Evolutionary conservation across 176 grass and related monocot species (phyloP), one percentile per base, ranked within the genome.

Genomic region (Avena insularis): DNA sequence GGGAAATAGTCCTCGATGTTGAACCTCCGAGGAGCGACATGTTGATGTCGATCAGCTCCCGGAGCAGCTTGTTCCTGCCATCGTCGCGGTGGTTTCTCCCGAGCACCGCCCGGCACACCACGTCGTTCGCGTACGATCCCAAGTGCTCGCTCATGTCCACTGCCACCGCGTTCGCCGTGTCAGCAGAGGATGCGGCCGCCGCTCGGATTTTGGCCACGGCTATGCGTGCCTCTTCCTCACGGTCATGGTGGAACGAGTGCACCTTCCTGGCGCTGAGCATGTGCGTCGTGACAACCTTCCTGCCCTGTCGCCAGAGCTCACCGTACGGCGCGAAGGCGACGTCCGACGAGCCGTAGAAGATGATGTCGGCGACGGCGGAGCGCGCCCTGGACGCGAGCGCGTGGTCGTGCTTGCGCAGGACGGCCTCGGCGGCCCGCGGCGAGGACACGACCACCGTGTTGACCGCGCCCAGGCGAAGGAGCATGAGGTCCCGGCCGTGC

Each of bases 241-340:
- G 47, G 72, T 53, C 48, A 0, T 29, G 12, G 72, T 47, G 72
- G 72, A 75, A 75, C 23, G 72, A 75, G 12, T 75, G 21, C 47
- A 75, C 72, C 47, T 75, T 75, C 46, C 3, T 53, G 47, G 72
- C 21, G 72, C 23, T 75, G 72, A 75, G 72, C 72, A 75, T 75
- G 47, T 75, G 47, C 47, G 72, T 53, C 6, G 23, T 75, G 72
- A 75, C 13, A 1, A 75, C 72, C 72, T 75, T 75, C 47, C 47
- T 75, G 72, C 20, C 47, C 47, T 17, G 47, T 6, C 72, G 2
- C 72, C 72, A 75, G 23, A 12, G 47, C 6, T 75, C 47, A 5
- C 72, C 72, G 3, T 53, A 75, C 11, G 72, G 72, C 72, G 72
- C 72, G 72, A 75, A 75, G 13, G n/a, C 47, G 72, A 75, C 47